Evolutionary conservation across 2,329 filamentous ascomycete species (phyloP).

Genomic region (Diaporthe nobilis): DNA sequence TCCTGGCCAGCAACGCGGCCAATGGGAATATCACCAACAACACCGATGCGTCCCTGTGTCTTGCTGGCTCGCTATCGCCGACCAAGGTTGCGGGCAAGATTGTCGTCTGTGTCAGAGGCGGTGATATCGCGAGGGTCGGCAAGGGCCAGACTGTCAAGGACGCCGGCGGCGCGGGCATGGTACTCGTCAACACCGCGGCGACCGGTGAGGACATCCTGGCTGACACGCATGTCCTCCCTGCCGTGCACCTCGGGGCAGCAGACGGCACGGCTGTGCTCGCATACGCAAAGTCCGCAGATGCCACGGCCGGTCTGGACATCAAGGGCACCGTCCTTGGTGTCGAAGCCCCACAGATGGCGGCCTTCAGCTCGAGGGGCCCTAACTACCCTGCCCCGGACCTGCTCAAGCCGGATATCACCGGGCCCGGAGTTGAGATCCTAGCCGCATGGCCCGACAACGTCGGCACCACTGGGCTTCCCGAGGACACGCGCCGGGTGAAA

Average conservation of each 20-base stretch:
- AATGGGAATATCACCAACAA: background rate
- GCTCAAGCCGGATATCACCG: slow-evolving; percentile 42
- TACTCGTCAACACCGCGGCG: slow-evolving; percentile 5
- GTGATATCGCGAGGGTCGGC: background rate
- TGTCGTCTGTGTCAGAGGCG: slow-evolving; percentile 16
- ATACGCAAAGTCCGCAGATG: background rate
- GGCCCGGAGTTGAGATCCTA: slow-evolving; percentile 39
- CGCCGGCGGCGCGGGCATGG: slow-evolving; percentile 7
- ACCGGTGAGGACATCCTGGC: background rate
- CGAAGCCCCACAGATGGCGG: slow-evolving; percentile 39
- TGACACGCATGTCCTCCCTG: slow-evolving; percentile 20
- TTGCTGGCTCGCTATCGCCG: background rate
- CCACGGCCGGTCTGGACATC: slow-evolving; percentile 1
- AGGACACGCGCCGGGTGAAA: slow-evolving; percentile 26
- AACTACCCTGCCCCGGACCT: slow-evolving; percentile 30
- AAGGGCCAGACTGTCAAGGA: slow-evolving; percentile 16
- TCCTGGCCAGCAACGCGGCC: background rate
- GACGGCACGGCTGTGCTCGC: background rate
- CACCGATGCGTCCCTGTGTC: background rate
- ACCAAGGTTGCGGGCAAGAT: slow-evolving; percentile 17
- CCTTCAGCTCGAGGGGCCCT: slow-evolving; percentile 41
- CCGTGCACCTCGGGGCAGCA: background rate
- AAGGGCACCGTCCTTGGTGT: background rate
- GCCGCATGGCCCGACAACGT: slow-evolving; percentile 37
- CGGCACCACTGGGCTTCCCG: slow-evolving; percentile 3